A percentile compares a stretch with the other conserved stretches of the same genome.
phyloP scores from a whole-genome alignment of 495 filamentous ascomycete genomes.

The Hypoxylon perforatum region DNA sequence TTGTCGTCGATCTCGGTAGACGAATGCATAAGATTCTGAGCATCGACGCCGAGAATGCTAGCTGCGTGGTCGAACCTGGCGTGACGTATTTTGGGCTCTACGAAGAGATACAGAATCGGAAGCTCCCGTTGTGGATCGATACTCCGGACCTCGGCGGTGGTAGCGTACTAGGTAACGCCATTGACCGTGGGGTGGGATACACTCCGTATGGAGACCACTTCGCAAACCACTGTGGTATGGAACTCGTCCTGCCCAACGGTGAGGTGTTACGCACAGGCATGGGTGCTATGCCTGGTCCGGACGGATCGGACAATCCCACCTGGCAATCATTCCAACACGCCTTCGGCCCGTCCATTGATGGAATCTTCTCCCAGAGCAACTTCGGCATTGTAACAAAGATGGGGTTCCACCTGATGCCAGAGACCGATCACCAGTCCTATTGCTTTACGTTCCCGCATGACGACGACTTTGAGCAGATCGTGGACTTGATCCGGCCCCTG shows the following conservation, averaged over 20 bases:
- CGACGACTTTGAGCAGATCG: slow-evolving; percentile 60
- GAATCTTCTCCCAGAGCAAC: slow-evolving; percentile 68
- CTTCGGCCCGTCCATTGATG: slow-evolving; percentile 67
- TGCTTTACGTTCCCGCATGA: slow-evolving; percentile 64
- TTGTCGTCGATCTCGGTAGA: slow-evolving; percentile 65
- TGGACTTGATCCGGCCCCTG: slow-evolving; percentile 65
- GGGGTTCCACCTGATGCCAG: slow-evolving; percentile 66
- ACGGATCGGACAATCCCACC: slow-evolving; percentile 51
- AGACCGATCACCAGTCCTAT: slow-evolving; percentile 60
- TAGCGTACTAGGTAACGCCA: slow-evolving; percentile 64
- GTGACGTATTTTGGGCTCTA: slow-evolving; percentile 67
- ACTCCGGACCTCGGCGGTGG: slow-evolving; percentile 68
- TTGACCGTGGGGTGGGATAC: slow-evolving; percentile 69
- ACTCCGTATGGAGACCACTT: slow-evolving; percentile 65
- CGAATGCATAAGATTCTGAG: slow-evolving; percentile 67
- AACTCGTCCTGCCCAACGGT: slow-evolving; percentile 66
- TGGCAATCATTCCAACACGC: slow-evolving; percentile 66
- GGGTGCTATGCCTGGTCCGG: slow-evolving; percentile 62
- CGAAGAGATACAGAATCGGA: slow-evolving; percentile 59
- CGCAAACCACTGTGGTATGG: slow-evolving; percentile 65
- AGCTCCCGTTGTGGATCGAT: slow-evolving; percentile 62
- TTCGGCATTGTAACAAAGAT: slow-evolving; percentile 70
- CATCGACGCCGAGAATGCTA: slow-evolving; percentile 63
- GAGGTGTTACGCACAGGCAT: slow-evolving; percentile 68
- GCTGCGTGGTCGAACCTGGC: slow-evolving; percentile 67